Conservation (phyloP, 805 yeast genomes). For the Komagataella populi region DNA sequence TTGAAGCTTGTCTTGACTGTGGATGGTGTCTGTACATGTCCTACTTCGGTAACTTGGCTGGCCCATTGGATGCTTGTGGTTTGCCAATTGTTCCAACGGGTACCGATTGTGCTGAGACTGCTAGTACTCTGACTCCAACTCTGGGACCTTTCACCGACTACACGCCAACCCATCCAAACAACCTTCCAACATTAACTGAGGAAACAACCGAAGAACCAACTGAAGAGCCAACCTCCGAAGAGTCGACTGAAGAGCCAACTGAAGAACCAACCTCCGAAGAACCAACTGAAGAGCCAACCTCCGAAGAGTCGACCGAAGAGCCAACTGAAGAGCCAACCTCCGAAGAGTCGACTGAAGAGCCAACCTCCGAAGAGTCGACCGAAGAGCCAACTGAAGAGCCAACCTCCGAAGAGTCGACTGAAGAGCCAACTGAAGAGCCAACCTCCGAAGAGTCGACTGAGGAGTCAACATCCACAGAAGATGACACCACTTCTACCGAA, state of each 20-base stretch:
- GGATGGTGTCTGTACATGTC: slow-evolving; percentile 5
- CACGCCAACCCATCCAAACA: background rate
- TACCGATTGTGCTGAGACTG: slow-evolving; percentile 1
- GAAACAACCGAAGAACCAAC: background rate
- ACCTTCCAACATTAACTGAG: background rate
- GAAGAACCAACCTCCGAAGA: background rate
- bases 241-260: too few species aligned
- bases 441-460: too few species aligned
- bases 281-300: too few species aligned
- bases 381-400: too few species aligned
- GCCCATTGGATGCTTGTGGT: slow-evolving; percentile 5
- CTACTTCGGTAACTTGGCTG: slow-evolving; percentile 2
- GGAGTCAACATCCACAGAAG: too few species aligned
- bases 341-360: too few species aligned
- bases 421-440: too few species aligned
- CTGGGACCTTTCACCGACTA: background rate
- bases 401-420: too few species aligned
- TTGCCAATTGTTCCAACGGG: slow-evolving; percentile 6
- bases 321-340: too few species aligned
- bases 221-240: background rate
- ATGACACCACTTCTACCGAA: too few species aligned
- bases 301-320: too few species aligned
- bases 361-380: too few species aligned
- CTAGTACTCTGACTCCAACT: background rate
- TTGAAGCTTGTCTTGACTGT: slow-evolving; percentile 6